Evolutionary conservation across 768 basidiomycete species (phyloP), one percentile per base, ranked within the genome.

Genomic region (Glaciozyma antarctica): DNA sequence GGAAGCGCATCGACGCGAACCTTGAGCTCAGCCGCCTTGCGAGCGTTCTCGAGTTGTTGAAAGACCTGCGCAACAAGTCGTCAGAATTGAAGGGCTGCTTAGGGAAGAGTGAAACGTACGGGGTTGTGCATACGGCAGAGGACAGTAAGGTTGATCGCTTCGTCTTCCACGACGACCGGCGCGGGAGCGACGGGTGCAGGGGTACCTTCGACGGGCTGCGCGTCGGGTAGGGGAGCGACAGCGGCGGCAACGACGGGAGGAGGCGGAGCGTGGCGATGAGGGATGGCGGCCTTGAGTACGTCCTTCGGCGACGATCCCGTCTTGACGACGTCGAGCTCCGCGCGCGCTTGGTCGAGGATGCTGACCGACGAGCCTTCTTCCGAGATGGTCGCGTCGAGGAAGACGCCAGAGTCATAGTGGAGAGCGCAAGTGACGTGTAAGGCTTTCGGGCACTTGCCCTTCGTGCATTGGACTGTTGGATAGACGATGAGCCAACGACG

Each of bases 371-470:
- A 76, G 16, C 82, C 83, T 6, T 78, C 75, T 4, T 78, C 77
- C 28, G 65, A 62, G 3, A 71, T 49, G 4, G 66, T 64, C 21
- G 74, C 74, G 56, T 75, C 73, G 24, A 75, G 61, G 48, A 65
- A 32, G 22, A 73, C 43, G 15, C 75, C 71, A n/a, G 71, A 67
- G 16, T 76, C 77, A 2, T 84, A 83, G 24, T 83, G 81, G 49
- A 81, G 78, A 0, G 95, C 94, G 75, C 95, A 99, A 5, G 85
- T 86, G 34, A 95, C 87, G 73, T 98, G 94, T 78, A 90, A 95
- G 0, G 93, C 88, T 74, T 88, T 88, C 16, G 88, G 81, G 72
- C 93, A 97, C 78, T 92, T 94, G 53, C 91, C 92, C 76, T 88
- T 90, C 21, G 89, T 88, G 75, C 93, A 97, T 74, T 97, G 93